Percentiles rank a stretch among this genome's conserved stretches.
Conservation (phyloP, 495 filamentous ascomycete genomes). For the Aspergillus funiculosus region DNA sequence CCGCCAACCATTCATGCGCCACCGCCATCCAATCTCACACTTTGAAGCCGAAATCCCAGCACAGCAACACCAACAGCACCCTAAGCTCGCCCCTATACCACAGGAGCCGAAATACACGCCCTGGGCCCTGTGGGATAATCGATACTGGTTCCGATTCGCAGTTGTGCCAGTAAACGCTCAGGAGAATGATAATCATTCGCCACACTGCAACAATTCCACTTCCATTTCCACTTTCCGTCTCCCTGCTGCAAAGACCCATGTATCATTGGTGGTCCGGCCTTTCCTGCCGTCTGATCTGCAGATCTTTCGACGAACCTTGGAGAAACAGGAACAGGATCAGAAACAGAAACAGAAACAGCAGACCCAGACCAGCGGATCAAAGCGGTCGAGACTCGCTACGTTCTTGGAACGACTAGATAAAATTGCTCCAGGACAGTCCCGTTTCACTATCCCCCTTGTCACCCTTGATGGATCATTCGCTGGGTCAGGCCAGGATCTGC, state of each 20-base stretch:
- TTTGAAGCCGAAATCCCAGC: not conserved
- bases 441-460: slow-evolving; percentile 40
- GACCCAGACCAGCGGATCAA: too few relatives aligned
- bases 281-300: slow-evolving; percentile 46
- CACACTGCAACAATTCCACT: too few relatives aligned
- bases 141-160: slow-evolving; percentile 70
- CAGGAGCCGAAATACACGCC: slow-evolving; percentile 11
- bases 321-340: not conserved
- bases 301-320: slow-evolving; percentile 6
- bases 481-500: slow-evolving; percentile 7
- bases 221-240: too few relatives aligned
- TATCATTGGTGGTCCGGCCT: slow-evolving; percentile 36
- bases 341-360: not conserved
- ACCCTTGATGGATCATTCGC: slow-evolving; percentile 5
- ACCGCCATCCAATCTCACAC: slow-evolving; percentile 15
- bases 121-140: slow-evolving; percentile 64
- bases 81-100: not conserved
- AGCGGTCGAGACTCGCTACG: not conserved
- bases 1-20: slow-evolving; percentile 44
- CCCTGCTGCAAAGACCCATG: too few relatives aligned
- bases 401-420: slow-evolving; percentile 14
- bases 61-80: not conserved
- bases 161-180: too few relatives aligned
- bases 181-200: too few relatives aligned
- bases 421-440: slow-evolving; percentile 26